Base-by-base conservation (phyloP, 2,329 filamentous ascomycete species). In the Fusarium sp. region DNA sequence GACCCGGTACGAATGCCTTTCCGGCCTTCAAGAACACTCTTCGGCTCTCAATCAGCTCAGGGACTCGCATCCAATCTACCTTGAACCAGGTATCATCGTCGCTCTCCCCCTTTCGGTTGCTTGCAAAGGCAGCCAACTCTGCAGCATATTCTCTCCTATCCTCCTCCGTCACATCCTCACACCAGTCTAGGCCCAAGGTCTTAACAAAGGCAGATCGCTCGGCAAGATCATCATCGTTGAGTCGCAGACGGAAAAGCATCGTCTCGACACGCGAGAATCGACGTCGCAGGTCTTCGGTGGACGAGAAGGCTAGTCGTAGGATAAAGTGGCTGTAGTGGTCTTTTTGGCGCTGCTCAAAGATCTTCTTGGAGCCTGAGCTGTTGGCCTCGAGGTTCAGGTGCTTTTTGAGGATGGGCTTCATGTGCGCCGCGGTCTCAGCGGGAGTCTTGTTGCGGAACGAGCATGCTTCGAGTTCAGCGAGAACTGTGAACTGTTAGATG, bases 311-410 rank as follows among this genome's bases (percentile, higher is more conserved):
- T 43, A 99, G 88, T 1, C 96, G 90, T 7, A 99, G 87, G 65
- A 98, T 99, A 78, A 98, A 99, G 80, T 99, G 96, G 57, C 93
- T 96, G 81, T 98, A 99, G 81, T 99, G 96, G 74, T 99, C 96
- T 78, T 96, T 97, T 79, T 95, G 92, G 28, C 95, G 88, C 81
- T 99, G 93, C 34, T 88, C 81, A 24, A 88, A 85, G 15, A 95
- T 81, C 74, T 83, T 87, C 69, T 78, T 81, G 43, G 79, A 85
- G 64, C 75, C 84, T 1, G 92, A 92, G 57, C 88, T 91, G 76
- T 94, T 95, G 43, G 91, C 87, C 65, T 91, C 89, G 19, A 98
- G 89, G 1, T 92, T 92, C 6, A 98, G 86, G 79, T 94, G 92
- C 81, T 98, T 98, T 63, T 94, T 89, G 51, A 98, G 87, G 44